Evolutionary conservation across 202 grass and related monocot species (phyloP), one percentile per base, ranked within the genome.

Genomic region (Setaria italica): DNA sequence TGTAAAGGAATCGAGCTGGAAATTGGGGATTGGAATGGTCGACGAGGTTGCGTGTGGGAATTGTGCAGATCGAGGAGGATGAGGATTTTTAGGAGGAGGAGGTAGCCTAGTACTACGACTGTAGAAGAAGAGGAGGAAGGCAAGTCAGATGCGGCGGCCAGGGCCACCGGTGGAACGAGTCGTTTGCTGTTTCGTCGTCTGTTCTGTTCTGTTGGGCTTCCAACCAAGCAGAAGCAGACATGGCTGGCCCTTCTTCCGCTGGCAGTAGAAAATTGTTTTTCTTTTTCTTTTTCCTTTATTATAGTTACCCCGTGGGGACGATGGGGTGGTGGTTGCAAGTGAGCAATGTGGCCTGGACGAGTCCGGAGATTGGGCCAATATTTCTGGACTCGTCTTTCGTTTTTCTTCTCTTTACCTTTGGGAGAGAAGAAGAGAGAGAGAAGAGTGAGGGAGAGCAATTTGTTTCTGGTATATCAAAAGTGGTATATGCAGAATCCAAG

Each of bases 401-500:
- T 70, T 75, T 21, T 67, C 9, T 57, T 63, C 16, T 9, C 11
- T 21, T 1, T 33, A 60, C 2, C 11, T 9, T 39, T 48, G 33
- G 12, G 57, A 33, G 64, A 29, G 55, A 39, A 62, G 35, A 54
- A 21, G 50, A 48, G 64, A 9, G 66, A 2, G 48, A 63, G 84
- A 14, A 63, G 84, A 14, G n/a, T 16, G 56, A 39, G 37, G 9
- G 62, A 51, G 47, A 11, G 72, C 20, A 15, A 45, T 32, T 76
- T 83, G 75, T 76, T 84, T 68, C 85, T 86, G 79, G 19, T 73
- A 84, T 84, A 90, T 87, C 88, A n/a, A 90, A 90, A 90, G 84
- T 46, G 88, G 74, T 86, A 89, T 89, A 86, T 74, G 84, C 84
- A 63, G 60, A 63, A 30, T 25, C 25, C 25, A 25, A 25, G 25